Conservation (phyloP, 2,329 filamentous ascomycete genomes). For the Neofusicoccum umdonicola region DNA sequence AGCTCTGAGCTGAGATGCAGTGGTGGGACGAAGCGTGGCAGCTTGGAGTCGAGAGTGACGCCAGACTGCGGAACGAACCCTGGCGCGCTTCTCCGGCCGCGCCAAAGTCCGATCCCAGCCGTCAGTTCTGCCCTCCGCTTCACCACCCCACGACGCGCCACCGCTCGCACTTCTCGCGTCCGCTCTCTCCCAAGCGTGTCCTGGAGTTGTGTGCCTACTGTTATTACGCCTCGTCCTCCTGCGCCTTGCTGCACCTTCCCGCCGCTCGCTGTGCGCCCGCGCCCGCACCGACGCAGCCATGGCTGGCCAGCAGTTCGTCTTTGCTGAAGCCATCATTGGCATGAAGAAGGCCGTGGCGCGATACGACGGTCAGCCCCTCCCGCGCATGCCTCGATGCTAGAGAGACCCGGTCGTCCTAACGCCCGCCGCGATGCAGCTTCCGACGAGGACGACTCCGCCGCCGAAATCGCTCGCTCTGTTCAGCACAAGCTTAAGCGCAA, state of each 20-base stretch:
- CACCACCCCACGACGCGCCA: background rate
- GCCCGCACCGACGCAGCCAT: constrained; percentile 24
- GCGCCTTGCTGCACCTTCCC: background rate
- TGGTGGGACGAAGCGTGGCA: background rate
- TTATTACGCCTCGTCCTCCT: too few species aligned
- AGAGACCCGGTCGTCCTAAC: constrained; percentile 43
- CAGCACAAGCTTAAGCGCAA: constrained; percentile 72
- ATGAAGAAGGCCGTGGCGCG: constrained; percentile 32
- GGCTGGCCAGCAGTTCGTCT: constrained; percentile 41
- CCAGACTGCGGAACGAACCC: background rate
- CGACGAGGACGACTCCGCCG: constrained; percentile 67
- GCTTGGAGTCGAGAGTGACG: constrained; percentile 1
- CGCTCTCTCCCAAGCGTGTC: background rate
- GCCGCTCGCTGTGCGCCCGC: background rate
- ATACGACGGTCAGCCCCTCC: constrained; percentile 14
- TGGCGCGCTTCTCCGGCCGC: constrained; percentile 6
- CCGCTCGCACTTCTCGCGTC: background rate
- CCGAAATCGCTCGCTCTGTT: constrained; percentile 64
- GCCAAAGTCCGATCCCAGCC: constrained; percentile 7
- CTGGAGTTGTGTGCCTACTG: background rate
- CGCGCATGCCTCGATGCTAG: constrained; percentile 1
- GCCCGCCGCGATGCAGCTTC: constrained; percentile 52
- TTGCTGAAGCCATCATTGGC: constrained; percentile 39
- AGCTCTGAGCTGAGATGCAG: background rate
- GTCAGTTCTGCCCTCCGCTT: constrained; percentile 10